Percentiles rank a stretch among this genome's conserved stretches.
Evolutionary conservation across 805 yeast species (phyloP).

Genomic region (Yarrowia hollandica): DNA sequence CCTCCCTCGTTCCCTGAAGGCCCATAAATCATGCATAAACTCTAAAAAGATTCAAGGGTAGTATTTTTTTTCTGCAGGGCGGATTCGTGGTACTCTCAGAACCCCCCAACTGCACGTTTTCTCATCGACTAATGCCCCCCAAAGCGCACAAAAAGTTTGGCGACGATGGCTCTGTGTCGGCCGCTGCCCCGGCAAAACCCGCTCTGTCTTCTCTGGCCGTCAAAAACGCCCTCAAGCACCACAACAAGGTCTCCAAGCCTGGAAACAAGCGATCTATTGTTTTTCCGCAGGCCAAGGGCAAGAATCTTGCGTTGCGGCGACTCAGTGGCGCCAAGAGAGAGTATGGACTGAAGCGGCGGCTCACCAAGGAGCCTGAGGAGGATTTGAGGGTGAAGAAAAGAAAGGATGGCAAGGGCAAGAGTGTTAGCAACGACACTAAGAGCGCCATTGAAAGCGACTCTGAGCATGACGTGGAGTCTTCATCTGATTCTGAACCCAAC

Average conservation of each 20-base stretch:
- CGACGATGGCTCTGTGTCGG: conserved; percentile 29
- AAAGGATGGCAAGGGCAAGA: not conserved
- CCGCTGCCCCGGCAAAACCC: not conserved
- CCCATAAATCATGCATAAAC: conserved; percentile 4
- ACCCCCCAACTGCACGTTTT: not conserved
- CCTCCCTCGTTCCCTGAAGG: too few relatives aligned
- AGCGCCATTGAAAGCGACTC: too few relatives aligned
- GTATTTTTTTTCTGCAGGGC: not conserved
- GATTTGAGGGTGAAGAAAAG: not conserved
- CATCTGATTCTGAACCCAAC: not conserved
- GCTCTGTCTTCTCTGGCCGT: conserved; percentile 1
- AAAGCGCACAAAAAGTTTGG: conserved; percentile 35
- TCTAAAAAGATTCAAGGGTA: not conserved
- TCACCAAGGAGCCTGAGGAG: conserved; percentile 12
- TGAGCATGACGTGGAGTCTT: not conserved
- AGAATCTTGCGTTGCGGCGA: conserved; percentile 4
- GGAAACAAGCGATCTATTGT: conserved; percentile 16
- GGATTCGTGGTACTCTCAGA: not conserved
- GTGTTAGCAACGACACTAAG: not conserved
- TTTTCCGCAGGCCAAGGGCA: conserved; percentile 19
- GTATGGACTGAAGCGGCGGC: conserved; percentile 7
- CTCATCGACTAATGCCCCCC: conserved; percentile 34
- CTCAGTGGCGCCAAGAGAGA: conserved; percentile 17
- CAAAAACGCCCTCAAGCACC: conserved; percentile 8
- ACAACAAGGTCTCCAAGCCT: not conserved